Conservation (phyloP, 208 protist genomes). For the Entamoeba histolytica region DNA sequence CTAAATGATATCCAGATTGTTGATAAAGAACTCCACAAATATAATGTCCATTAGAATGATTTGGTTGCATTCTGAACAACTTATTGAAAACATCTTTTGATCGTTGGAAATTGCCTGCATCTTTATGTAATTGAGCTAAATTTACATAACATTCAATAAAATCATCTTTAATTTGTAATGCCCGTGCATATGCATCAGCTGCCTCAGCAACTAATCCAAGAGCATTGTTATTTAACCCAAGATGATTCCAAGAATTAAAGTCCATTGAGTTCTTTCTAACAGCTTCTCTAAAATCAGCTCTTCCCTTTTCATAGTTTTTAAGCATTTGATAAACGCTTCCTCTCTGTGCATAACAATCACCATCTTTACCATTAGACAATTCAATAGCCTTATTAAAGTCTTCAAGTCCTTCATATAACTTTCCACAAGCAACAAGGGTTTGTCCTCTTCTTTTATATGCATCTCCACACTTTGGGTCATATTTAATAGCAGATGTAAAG, state of each 20-base stretch:
- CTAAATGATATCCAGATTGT: constrained; percentile 22
- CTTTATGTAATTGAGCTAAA: constrained; percentile 34
- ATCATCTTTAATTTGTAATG: constrained; percentile 21
- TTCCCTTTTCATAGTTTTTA: constrained; percentile 30
- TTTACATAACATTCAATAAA: constrained; percentile 33
- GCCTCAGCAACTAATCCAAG: constrained; percentile 24
- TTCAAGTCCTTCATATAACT: constrained; percentile 3
- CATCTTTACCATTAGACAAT: background rate
- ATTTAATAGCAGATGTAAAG: background rate
- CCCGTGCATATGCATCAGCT: constrained; percentile 13
- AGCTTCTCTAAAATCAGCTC: constrained; percentile 26
- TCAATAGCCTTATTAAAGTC: constrained; percentile 23
- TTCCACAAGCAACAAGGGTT: background rate
- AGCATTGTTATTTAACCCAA: constrained; percentile 33
- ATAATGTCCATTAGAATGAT: constrained; percentile 29
- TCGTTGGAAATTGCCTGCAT: constrained; percentile 24
- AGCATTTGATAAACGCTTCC: constrained; percentile 29
- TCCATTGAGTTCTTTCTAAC: constrained; percentile 2
- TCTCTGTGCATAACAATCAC: constrained; percentile 26
- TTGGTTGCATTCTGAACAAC: constrained; percentile 18
- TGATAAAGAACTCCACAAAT: constrained; percentile 27
- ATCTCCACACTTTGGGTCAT: background rate
- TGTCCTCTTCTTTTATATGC: background rate
- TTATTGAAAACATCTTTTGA: constrained; percentile 20
- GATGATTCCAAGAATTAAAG: constrained; percentile 34